A percentile compares a stretch with the other conserved stretches of the same genome.
Conservation (phyloP, 306 rosid genomes). For the Pachyrhizus erosus region DNA sequence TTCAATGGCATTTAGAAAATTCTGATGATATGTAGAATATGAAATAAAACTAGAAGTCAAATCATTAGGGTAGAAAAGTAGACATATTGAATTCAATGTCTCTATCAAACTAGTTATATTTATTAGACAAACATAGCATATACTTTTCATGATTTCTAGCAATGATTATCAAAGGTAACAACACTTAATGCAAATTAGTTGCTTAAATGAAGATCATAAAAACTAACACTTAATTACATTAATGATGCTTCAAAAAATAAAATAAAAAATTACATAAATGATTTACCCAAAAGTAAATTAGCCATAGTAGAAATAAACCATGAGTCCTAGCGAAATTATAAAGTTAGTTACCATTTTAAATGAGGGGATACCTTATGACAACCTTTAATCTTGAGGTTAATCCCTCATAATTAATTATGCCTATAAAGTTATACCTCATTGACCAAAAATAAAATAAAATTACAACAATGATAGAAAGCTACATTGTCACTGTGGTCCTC, state of each 20-base stretch:
- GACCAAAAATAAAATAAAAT: neutral
- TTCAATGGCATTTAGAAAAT: too few species aligned
- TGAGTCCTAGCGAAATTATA: neutral
- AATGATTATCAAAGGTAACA: too few species aligned
- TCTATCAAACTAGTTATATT: neutral
- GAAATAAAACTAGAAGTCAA: neutral
- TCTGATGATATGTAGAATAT: too few species aligned
- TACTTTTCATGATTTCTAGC: too few species aligned
- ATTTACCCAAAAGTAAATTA: neutral
- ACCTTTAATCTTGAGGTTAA: neutral
- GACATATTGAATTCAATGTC: neutral
- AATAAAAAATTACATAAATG: neutral
- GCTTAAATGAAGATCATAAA: too few species aligned
- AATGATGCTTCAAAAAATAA: too few species aligned
- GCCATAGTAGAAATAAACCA: neutral
- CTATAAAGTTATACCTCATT: neutral
- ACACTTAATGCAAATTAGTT: too few species aligned
- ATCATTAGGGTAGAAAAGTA: neutral
- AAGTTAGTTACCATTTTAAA: neutral
- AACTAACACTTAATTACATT: too few species aligned
- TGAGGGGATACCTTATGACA: neutral
- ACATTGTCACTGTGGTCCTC: neutral
- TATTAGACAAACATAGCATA: neutral
- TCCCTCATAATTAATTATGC: neutral
- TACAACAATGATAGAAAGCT: neutral